Conservation (phyloP, 768 basidiomycete species). For the Tylopilus plumbeoviolaceoides region DNA sequence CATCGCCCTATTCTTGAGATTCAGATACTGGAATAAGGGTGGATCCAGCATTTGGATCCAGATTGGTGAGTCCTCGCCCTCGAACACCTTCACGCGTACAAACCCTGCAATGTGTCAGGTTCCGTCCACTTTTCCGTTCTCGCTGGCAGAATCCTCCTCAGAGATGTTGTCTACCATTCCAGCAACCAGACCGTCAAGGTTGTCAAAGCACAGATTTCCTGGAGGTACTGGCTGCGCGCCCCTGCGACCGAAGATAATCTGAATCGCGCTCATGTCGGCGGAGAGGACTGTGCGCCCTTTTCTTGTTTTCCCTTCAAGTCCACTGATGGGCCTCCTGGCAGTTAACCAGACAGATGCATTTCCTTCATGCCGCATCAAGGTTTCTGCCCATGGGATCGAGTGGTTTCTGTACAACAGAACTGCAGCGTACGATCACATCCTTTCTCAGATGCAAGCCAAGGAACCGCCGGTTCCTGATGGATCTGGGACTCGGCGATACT, state of each 20-base stretch:
- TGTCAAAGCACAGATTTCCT: constrained; percentile 81
- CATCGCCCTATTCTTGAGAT: constrained; percentile 60
- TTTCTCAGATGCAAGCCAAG: constrained; percentile 63
- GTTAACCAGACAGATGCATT: constrained; percentile 35
- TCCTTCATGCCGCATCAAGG: constrained; percentile 74
- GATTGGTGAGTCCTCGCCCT: constrained; percentile 52
- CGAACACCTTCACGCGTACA: background rate
- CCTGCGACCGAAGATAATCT: constrained; percentile 76
- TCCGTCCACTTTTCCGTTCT: constrained; percentile 90
- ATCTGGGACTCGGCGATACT: constrained; percentile 35
- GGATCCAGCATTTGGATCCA: constrained; percentile 80
- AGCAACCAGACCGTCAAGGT: constrained; percentile 87
- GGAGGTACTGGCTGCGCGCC: constrained; percentile 90
- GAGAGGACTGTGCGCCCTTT: constrained; percentile 49
- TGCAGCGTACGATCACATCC: constrained; percentile 81
- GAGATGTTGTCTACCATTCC: constrained; percentile 86
- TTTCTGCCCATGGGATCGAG: constrained; percentile 82
- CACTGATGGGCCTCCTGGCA: constrained; percentile 17
- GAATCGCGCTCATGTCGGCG: constrained; percentile 39
- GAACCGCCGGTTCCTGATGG: constrained; percentile 7
- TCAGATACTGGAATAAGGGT: constrained; percentile 74
- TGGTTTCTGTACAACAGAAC: constrained; percentile 93
- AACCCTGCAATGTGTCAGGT: constrained; percentile 40
- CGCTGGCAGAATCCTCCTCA: constrained; percentile 82
- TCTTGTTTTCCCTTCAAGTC: background rate